Conservation (phyloP, 257 asterid genomes). For the Cynanchum wilfordii region DNA sequence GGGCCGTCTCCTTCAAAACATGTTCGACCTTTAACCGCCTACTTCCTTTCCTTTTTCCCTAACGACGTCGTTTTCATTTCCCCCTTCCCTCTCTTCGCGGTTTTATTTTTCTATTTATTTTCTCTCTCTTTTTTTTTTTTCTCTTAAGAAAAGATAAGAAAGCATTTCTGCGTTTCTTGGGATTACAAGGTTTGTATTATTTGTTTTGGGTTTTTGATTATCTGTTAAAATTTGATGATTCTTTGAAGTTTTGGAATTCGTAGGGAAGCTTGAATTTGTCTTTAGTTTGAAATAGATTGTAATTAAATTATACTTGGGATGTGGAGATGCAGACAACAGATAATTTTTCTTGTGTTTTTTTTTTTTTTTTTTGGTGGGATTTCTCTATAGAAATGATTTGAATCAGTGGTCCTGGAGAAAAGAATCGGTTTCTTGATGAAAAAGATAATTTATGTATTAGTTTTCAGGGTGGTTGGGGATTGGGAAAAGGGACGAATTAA, state of each 20-base stretch:
- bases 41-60: background rate
- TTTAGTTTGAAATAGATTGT: background rate
- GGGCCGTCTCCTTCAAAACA: slow-evolving; percentile 5
- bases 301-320: background rate
- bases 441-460: background rate
- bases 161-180: background rate
- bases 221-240: background rate
- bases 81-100: background rate
- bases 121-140: background rate
- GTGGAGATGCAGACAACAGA: background rate
- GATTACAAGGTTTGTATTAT: slow-evolving; percentile 11
- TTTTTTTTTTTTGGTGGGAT: background rate
- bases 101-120: background rate
- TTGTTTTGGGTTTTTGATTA: background rate
- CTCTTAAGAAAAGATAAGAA: background rate
- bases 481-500: background rate
- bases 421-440: background rate
- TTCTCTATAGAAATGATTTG: background rate
- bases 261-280: background rate
- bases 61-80: background rate
- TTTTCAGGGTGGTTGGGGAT: background rate
- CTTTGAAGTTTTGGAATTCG: background rate
- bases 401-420: background rate
- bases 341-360: background rate
- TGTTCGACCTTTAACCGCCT: slow-evolving; percentile 5